Evolutionary conservation across 176 grass and related monocot genomes (phyloP), one percentile per base, ranked within the genome.

Genomic region (Echinochloa phyllopogon): DNA sequence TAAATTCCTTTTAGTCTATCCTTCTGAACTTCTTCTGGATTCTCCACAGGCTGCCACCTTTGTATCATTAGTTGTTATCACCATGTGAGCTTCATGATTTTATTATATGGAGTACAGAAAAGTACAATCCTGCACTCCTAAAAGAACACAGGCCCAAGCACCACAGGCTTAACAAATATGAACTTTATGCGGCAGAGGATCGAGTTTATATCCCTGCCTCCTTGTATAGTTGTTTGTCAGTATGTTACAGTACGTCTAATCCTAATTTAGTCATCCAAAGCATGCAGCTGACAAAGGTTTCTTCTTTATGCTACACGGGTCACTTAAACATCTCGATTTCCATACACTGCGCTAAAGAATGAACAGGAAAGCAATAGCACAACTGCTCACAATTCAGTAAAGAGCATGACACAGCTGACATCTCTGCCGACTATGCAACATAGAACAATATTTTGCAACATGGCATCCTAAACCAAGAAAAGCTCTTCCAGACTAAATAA

Each of bases 11-110:
- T 94, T 49, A 72, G 58, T 81, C 85, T 85, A 87, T 90, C 89
- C 82, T 90, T 90, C 70, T 67, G 56, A 72, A 55, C 18, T 60
- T 89, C 68, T 53, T 41, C 20, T 11, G 76, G 69, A 56, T 77
- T 83, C 62, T 95, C 87, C 61, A 86, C 79, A 78, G 96, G 91
- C 67, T 92, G 86, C 96, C 91, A 94, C 93, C 96, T 98, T 98
- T 78, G 89, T 65, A 85, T 83, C 82, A 93, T 88, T 88, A 89
- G 88, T 88, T 91, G 74, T 44, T 87, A 74, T 44, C 76, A 84
- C 45, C 58, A 83, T 39, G 87, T 82, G 80, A 89, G 79, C 49
- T 65, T 73, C 27, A 80, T 75, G 56, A 85, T 70, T 84, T 40
- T 42, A 74, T 49, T 17, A 70, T 74, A 58, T 21, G 6, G 65